Conservation (phyloP, 169 alveolate species). For the Eimeria maxima region DNA sequence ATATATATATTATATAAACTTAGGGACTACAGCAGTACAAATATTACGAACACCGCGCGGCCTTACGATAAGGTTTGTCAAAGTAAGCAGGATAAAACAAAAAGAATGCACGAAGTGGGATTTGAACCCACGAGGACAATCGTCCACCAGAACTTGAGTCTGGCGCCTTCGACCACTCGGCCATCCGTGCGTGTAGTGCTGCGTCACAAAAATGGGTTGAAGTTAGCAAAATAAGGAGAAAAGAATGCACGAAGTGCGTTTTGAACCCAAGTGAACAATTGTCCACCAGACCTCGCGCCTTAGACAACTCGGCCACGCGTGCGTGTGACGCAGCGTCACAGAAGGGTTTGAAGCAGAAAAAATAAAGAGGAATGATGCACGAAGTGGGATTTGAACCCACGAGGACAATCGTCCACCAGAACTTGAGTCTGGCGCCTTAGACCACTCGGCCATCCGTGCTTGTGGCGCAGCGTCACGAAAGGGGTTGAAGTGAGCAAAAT, state of each 20-base stretch:
- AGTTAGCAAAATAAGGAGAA: no score
- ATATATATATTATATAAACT: no score
- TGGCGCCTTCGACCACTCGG: conserved; percentile 91
- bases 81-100: neutral
- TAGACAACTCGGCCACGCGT: conserved; percentile 93
- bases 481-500: no score
- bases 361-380: conserved; percentile 89
- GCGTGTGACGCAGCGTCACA: conserved; percentile 85
- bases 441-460: conserved; percentile 94
- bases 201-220: neutral
- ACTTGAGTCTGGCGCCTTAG: conserved; percentile 95
- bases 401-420: conserved; percentile 96
- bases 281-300: conserved; percentile 96
- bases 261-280: conserved; percentile 86
- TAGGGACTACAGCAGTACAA: neutral
- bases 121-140: conserved; percentile 96
- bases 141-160: conserved; percentile 97
- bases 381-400: conserved; percentile 96
- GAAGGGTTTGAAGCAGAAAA: no score
- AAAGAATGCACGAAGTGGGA: conserved; percentile 94
- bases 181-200: conserved; percentile 91
- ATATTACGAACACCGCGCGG: neutral
- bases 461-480: neutral
- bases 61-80: neutral
- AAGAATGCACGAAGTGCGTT: no score